A percentile compares a stretch with the other conserved stretches of the same genome.
These are phyloP conservation scores for Botrytis cinerea DNA, from an alignment of 2,329 filamentous ascomycete genomes.

Conservation along the genomic window DNA sequence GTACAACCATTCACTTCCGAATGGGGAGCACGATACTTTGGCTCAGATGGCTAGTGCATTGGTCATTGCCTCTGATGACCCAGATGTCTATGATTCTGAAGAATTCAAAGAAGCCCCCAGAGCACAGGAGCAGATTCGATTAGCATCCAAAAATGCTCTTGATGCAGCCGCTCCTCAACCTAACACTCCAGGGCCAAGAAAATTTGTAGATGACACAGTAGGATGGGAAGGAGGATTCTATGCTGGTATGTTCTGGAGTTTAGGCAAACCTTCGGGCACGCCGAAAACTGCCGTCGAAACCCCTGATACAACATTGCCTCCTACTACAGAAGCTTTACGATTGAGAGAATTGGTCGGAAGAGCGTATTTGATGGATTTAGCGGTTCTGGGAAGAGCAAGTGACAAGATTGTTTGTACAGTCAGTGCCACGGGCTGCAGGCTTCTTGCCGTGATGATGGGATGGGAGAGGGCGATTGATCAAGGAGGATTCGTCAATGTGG, in stretches of 20 bases:
- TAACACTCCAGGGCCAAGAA: slow-evolving; percentile 53
- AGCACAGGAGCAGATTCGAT: slow-evolving; percentile 75
- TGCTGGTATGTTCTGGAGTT: slow-evolving; percentile 75
- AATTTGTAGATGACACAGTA: slow-evolving; percentile 72
- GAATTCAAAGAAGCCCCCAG: slow-evolving; percentile 61
- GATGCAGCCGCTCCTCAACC: slow-evolving; percentile 41
- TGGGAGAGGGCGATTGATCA: slow-evolving; percentile 68
- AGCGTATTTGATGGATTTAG: slow-evolving; percentile 80
- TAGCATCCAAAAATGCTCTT: slow-evolving; percentile 64
- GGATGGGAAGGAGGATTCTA: slow-evolving; percentile 92
- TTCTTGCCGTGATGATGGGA: slow-evolving; percentile 84
- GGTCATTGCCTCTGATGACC: slow-evolving; percentile 79
- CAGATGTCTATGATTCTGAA: slow-evolving; percentile 66
- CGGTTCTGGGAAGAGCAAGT: slow-evolving; percentile 66
- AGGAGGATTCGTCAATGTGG: slow-evolving; percentile 75
- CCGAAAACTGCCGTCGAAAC: slow-evolving; percentile 41
- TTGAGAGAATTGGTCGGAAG: slow-evolving; percentile 74
- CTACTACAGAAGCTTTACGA: slow-evolving; percentile 54
- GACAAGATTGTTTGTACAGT: slow-evolving; percentile 78
- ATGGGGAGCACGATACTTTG: slow-evolving; percentile 43
- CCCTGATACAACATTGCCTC: slow-evolving; percentile 41
- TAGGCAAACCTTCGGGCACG: slow-evolving; percentile 53
- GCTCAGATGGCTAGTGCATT: slow-evolving; percentile 50
- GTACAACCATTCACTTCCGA: slow-evolving; percentile 46
- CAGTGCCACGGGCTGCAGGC: slow-evolving; percentile 69